Evolutionary conservation across 2,329 filamentous ascomycete species (phyloP), one percentile per base, ranked within the genome.

Genomic region (Geoglossum cookeanum): DNA sequence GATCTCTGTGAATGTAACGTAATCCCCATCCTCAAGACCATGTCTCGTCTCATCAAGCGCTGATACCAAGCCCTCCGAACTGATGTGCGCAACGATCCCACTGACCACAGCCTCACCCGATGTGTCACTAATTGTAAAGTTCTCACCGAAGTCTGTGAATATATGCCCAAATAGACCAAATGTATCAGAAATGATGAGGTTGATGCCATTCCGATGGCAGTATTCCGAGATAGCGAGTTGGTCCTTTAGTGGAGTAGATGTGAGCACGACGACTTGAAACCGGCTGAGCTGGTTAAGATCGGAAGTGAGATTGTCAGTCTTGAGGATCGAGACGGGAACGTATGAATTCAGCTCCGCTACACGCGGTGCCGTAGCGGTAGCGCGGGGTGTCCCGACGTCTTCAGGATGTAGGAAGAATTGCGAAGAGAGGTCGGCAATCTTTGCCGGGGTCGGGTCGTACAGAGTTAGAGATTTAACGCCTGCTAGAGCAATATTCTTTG

Each of bases 401-500:
- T 84, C 80, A 17, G 82, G 78, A 58, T 81, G 87, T 27, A 98
- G 81, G 78, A 98, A 98, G 78, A 98, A 98, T 71, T 98, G 92
- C 48, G 92, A 87, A 45, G 92, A 97, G 37, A 98, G 81, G 68
- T 98, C 92, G 64, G 87, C 78, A 64, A 96, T 85, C 63, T 83
- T 78, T 57, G 87, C 85, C 47, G 87, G 87, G 53, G 83, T 81
- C 52, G 92, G 91, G 68, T 98, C 92, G 75, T 89, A 87, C 57
- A 98, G 79, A 1, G 91, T 92, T 63, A 98, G 75, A 67, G 90
- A 96, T 78, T 98, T 98, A 72, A 98, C 92, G 69, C 92, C 92
- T 64, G 92, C 92, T 64, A 98, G 83, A 59, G 92, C 92, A 66
- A 98, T 88, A 67, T 98, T 98, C 79, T 98, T 98, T 67, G 92